Base-by-base conservation (phyloP, 208 protist genomes). In the Balamuthia mandrillaris region DNA sequence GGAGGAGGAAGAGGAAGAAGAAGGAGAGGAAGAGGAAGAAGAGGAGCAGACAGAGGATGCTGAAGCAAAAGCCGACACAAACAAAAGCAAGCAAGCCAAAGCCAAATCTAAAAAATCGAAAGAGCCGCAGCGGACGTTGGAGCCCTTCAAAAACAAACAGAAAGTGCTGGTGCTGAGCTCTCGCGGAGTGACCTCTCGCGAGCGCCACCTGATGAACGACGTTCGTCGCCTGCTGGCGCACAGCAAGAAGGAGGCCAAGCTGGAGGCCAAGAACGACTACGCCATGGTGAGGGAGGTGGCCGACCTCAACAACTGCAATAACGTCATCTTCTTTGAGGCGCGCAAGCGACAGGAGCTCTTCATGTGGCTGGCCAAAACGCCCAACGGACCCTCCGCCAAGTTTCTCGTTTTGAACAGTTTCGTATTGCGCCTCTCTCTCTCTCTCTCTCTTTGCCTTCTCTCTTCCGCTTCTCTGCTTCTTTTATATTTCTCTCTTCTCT, bases 161-260 rank as follows among this genome's bases (percentile, higher is more conserved):
- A 97, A 97, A 89, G 96, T 96, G 72, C 87, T 98, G 2, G 90
- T 97, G 65, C 84, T 98, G 2, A 92, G 94, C 29, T 94, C 94
- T 4, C 91, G 96, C 58, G 96, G 94, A 63, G 96, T 98, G 68
- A 91, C 87, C n/a, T 89, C 90, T 70, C 94, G 95, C 72, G 91
- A 97, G 68, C 93, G 97, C 49, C 96, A 98, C 87, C 91, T 99
- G 1, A 89, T 99, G 63, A 81, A 87, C 0, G 97, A 99, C 85
- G 86, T 98, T 35, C 91, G 93, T 18, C 82, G 79, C 6, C 87
- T 99, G 24, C 94, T 98, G 88, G 97, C 97, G 35, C 97, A 99
- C 90, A 91, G 91, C 24, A 96, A 96, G 72, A 94, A 94, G 66
- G 81, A 85, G 81, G 49, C 29, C 60, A 85, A 85, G 31, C n/a